Evolutionary conservation across 1,284 basidiomycete genomes (phyloP), one percentile per base, ranked within the genome.

Genomic region (Flammula alnicola): DNA sequence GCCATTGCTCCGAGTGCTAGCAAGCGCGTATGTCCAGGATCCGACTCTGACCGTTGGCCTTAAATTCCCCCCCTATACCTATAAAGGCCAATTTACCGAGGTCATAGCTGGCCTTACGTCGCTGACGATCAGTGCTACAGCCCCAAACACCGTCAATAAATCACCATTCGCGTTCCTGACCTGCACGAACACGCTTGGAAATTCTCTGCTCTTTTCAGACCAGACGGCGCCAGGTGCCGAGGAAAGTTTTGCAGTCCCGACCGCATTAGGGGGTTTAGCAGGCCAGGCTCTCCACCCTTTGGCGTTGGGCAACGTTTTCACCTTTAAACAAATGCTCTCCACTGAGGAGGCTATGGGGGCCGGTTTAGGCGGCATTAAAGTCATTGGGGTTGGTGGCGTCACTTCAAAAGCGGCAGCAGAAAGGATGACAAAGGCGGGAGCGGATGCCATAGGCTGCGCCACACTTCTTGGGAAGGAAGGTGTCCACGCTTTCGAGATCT

Each of bases 381-480:
- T 93, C 40, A 79, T 93, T 45, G 91, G 91, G 4, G 84, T 87
- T 14, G 91, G 91, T 0, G 91, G 91, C 4, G 88, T 91, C n/a
- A 83, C 79, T 0, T 78, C 76, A 23, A 66, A 72, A 7, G 81
- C 72, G 12, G 84, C 80, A 1, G 80, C 74, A 4, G 62, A 67
- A 41, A 75, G 91, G 47, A 92, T 92, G 88, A 68, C 70, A 14
- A 71, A 72, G 30, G 89, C 83, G 8, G 91, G 91, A 3, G 91
- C 90, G 8, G 67, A 69, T 31, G 79, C 83, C 1, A 84, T 93
- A 10, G 91, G 79, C 5, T 84, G 84, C 63, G 90, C 91, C 14
- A 91, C 88, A 4, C 65, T 86, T 20, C 72, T 92, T 31, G 90
- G 89, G 1, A 74, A 74, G 47, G 69, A 84, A 49, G 90, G 90